phyloP scores from a whole-genome alignment of 805 yeast species.

The Barnettozyma vustinii region DNA sequence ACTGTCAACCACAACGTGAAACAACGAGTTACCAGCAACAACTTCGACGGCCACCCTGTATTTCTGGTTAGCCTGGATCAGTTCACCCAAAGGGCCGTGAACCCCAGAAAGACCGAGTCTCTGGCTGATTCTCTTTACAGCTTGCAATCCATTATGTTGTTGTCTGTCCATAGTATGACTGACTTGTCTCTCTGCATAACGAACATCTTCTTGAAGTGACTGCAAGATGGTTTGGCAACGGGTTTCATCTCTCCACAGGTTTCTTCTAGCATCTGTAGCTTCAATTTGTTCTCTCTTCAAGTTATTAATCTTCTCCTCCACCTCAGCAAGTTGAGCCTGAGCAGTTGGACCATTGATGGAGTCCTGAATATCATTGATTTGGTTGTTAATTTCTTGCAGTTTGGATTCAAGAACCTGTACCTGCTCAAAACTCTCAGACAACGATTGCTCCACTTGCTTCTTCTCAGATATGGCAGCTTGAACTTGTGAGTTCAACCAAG shows the following conservation, averaged over 20 bases:
- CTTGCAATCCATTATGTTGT: slow-evolving; percentile 61
- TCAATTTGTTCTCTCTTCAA: slow-evolving; percentile 37
- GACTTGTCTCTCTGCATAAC: slow-evolving; percentile 52
- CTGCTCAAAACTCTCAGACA: slow-evolving; percentile 14
- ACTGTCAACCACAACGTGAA: slow-evolving; percentile 84
- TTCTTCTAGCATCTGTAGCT: slow-evolving; percentile 62
- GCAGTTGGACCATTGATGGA: slow-evolving; percentile 33
- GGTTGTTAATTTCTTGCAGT: slow-evolving; percentile 24
- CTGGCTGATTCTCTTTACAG: slow-evolving; percentile 58
- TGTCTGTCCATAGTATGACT: slow-evolving; percentile 72
- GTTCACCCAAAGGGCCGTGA: slow-evolving; percentile 81
- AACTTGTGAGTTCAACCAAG: slow-evolving; percentile 58
- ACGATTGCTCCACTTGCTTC: slow-evolving; percentile 18
- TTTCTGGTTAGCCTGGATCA: slow-evolving; percentile 74
- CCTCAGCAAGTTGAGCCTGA: slow-evolving; percentile 28
- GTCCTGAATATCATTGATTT: slow-evolving; percentile 31
- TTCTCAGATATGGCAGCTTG: slow-evolving; percentile 26
- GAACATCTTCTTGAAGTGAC: slow-evolving; percentile 49
- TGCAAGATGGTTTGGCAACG: slow-evolving; percentile 52
- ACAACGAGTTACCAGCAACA: slow-evolving; percentile 80
- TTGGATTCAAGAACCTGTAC: slow-evolving; percentile 15
- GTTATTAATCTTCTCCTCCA: slow-evolving; percentile 24
- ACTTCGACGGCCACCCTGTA: slow-evolving; percentile 85
- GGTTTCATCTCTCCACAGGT: slow-evolving; percentile 75
- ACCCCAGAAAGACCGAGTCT: slow-evolving; percentile 59